Percentiles rank a stretch among this genome's conserved stretches.
phyloP scores from a whole-genome alignment of 805 yeast species.

The Cyberlindnera euphorbiiphila region DNA sequence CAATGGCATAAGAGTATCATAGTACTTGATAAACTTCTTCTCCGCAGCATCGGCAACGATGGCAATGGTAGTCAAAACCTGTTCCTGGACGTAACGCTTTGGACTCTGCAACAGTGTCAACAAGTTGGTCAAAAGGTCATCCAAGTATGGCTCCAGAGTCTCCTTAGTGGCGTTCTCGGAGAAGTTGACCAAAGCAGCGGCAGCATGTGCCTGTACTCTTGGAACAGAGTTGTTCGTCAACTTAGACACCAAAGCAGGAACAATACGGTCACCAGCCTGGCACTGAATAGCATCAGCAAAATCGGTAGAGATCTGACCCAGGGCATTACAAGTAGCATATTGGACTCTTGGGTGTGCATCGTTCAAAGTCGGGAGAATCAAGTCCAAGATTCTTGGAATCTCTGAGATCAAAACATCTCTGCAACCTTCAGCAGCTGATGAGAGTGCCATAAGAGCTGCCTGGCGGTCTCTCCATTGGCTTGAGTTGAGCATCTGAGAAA shows the following conservation, averaged over 20 bases:
- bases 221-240: conserved; percentile 72
- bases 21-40: conserved; percentile 81
- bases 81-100: conserved; percentile 93
- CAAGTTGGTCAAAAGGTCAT: conserved; percentile 68
- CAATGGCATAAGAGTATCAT: conserved; percentile 91
- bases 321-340: conserved; percentile 93
- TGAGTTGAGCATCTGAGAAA: conserved; percentile 79
- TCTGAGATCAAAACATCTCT: conserved; percentile 80
- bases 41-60: conserved; percentile 97
- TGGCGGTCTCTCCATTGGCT: conserved; percentile 90
- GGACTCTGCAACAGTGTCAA: conserved; percentile 77
- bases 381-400: conserved; percentile 74
- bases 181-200: conserved; percentile 96
- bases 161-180: conserved; percentile 89
- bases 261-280: conserved; percentile 69
- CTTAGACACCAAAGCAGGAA: conserved; percentile 86
- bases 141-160: conserved; percentile 88
- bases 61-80: conserved; percentile 93
- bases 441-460: conserved; percentile 94
- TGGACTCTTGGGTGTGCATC: conserved; percentile 94
- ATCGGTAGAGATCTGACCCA: conserved; percentile 96
- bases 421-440: conserved; percentile 97
- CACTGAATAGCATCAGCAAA: conserved; percentile 87
- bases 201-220: conserved; percentile 96
- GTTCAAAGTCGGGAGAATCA: conserved; percentile 78